Conservation (phyloP, 208 protist genomes). For the Acanthamoeba healyi region DNA sequence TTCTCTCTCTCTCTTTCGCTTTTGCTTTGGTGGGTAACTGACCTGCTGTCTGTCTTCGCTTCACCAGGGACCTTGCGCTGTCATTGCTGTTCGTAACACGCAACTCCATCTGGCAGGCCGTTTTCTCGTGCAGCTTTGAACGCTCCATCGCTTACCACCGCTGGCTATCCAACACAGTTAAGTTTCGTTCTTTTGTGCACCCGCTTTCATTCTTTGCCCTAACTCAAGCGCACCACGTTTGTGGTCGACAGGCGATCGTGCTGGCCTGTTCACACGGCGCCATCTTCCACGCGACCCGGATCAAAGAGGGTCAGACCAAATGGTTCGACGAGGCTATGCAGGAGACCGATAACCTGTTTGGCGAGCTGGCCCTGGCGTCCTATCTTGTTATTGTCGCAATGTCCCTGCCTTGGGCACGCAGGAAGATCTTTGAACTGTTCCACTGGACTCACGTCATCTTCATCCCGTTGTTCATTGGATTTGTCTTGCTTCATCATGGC, state of each 20-base stretch:
- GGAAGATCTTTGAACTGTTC: not conserved
- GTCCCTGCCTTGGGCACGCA: not conserved
- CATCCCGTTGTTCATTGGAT: not conserved
- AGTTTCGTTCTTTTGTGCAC: not conserved
- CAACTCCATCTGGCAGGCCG: slow-evolving; percentile 12
- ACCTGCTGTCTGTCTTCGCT: not conserved
- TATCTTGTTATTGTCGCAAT: not conserved
- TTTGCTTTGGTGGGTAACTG: not conserved
- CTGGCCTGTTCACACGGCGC: not conserved
- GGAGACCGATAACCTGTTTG: not conserved
- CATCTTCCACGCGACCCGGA: not conserved
- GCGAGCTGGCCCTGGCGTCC: not conserved
- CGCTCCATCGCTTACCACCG: slow-evolving; percentile 4
- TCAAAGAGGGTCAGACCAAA: not conserved
- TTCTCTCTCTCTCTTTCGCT: not conserved
- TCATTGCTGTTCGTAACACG: slow-evolving; percentile 13
- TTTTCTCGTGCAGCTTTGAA: slow-evolving; percentile 36
- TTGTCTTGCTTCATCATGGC: not conserved
- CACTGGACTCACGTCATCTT: not conserved
- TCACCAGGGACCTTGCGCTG: not conserved
- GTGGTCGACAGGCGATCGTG: not conserved
- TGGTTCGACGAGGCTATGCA: not conserved
- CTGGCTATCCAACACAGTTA: not conserved
- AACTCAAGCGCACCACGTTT: no score
- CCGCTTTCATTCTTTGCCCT: not conserved